Evolutionary conservation across 1,139 yeast genomes (phyloP).

Genomic region (Yamadazyma blattariae): DNA sequence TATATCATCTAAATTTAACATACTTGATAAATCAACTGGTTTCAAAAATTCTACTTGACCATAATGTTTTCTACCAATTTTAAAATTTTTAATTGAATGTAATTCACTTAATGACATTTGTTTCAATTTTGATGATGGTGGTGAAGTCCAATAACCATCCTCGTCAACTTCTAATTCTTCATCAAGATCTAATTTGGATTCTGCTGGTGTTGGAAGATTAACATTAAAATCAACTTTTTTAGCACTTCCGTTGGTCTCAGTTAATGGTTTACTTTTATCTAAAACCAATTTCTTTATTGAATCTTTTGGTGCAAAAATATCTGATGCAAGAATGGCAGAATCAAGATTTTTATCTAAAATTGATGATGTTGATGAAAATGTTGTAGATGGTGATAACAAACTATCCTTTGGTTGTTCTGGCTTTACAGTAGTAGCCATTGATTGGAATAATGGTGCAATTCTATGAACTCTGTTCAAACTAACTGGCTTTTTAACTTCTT

Average conservation of each 20-base stretch:
- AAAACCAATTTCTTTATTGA: constrained; percentile 58
- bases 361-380: background rate
- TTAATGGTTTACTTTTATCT: constrained; percentile 32
- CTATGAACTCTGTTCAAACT: constrained; percentile 63
- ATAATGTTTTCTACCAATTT: constrained; percentile 75
- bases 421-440: constrained; percentile 12
- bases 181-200: constrained; percentile 15
- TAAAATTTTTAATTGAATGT: constrained; percentile 60
- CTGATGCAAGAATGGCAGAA: constrained; percentile 67
- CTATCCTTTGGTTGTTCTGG: constrained; percentile 3
- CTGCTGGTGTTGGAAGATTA: constrained; percentile 11
- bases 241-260: constrained; percentile 4
- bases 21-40: constrained; percentile 79
- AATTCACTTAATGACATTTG: constrained; percentile 61
- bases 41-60: constrained; percentile 74
- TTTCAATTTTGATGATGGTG: constrained; percentile 63
- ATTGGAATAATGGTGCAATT: constrained; percentile 47
- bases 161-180: constrained; percentile 37
- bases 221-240: constrained; percentile 36
- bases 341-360: constrained; percentile 47
- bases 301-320: constrained; percentile 65
- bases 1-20: constrained; percentile 57
- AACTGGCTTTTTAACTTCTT: constrained; percentile 49
- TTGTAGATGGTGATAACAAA: constrained; percentile 9
- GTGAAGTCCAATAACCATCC: constrained; percentile 87